These are phyloP conservation scores for Brassica cretica DNA, from an alignment of 345 rosid genomes.

Conservation along the genomic window DNA sequence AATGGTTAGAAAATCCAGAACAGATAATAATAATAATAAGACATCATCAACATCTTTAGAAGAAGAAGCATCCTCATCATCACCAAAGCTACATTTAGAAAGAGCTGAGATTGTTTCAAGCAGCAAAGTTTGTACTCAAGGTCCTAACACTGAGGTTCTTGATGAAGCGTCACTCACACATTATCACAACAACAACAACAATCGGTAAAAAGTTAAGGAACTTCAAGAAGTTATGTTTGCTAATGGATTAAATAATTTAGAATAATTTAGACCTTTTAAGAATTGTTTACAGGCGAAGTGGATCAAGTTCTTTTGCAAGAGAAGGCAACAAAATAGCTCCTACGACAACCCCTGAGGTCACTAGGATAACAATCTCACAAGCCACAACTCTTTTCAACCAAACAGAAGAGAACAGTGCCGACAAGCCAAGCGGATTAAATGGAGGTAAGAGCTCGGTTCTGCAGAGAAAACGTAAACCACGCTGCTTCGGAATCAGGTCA, in stretches of 20 bases:
- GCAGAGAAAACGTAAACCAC: conserved; percentile 23
- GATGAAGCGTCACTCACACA: conserved; percentile 43
- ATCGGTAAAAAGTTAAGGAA: background rate
- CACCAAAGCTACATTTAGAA: conserved; percentile 18
- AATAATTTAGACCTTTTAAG: background rate
- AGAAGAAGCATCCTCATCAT: conserved; percentile 37
- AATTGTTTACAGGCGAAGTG: conserved; percentile 42
- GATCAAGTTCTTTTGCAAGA: conserved; percentile 47
- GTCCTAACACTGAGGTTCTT: conserved; percentile 25
- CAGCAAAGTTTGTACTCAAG: conserved; percentile 37
- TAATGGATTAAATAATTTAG: background rate
- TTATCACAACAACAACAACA: conserved; percentile 13
- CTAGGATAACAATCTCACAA: conserved; percentile 39
- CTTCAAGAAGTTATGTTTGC: background rate
- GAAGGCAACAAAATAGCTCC: conserved; percentile 66
- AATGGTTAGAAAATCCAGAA: conserved; percentile 49
- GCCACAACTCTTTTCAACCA: conserved; percentile 35
- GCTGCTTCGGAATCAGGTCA: conserved; percentile 30
- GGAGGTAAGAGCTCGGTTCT: conserved; percentile 23
- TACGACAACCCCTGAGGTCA: conserved; percentile 17
- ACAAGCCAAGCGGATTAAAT: conserved; percentile 13
- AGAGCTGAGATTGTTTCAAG: conserved; percentile 34
- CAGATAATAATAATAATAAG: conserved; percentile 21
- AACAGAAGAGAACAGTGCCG: conserved; percentile 4
- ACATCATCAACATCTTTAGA: conserved; percentile 30